Percentiles rank a stretch among this genome's conserved stretches.
Evolutionary conservation across 2,329 filamentous ascomycete genomes (phyloP).

Genomic region (Acrodontium crateriforme): DNA sequence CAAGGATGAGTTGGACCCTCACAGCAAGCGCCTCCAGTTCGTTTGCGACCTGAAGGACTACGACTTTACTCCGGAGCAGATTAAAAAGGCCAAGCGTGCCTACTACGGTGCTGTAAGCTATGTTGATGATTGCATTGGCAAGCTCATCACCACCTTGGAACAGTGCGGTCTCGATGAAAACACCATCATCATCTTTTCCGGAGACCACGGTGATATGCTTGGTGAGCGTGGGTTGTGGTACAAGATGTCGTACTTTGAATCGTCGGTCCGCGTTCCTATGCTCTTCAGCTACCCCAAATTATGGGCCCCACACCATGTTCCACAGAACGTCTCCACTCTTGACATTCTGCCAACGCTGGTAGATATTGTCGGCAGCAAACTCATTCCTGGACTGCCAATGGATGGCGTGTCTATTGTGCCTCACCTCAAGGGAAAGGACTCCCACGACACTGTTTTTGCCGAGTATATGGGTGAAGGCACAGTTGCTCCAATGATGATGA

Average conservation of each 20-base stretch:
- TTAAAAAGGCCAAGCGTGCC: conserved; percentile 70
- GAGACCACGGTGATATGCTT: conserved; percentile 92
- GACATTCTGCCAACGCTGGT: conserved; percentile 83
- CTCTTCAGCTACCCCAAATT: conserved; percentile 66
- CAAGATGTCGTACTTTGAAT: conserved; percentile 96
- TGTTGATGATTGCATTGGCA: conserved; percentile 83
- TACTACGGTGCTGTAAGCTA: conserved; percentile 93
- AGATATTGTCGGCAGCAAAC: conserved; percentile 60
- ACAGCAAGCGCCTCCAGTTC: conserved; percentile 75
- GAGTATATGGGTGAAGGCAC: conserved; percentile 95
- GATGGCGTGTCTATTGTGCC: conserved; percentile 72
- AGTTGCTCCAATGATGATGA: conserved; percentile 83
- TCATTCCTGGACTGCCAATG: conserved; percentile 61
- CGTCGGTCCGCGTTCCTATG: conserved; percentile 77
- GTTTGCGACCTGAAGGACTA: conserved; percentile 79
- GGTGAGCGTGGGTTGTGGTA: conserved; percentile 88
- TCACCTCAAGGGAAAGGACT: conserved; percentile 54
- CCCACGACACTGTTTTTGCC: conserved; percentile 76
- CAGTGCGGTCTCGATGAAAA: conserved; percentile 68
- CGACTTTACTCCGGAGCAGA: conserved; percentile 70
- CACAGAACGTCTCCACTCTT: conserved; percentile 77
- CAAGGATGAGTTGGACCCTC: conserved; percentile 69
- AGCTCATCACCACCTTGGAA: conserved; percentile 62
- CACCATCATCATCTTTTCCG: conserved; percentile 84
- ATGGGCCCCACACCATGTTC: conserved; percentile 63